Percentiles rank a stretch among this genome's conserved stretches.
Evolutionary conservation across 306 rosid species (phyloP).

Genomic region (Acacia melanoxylon): DNA sequence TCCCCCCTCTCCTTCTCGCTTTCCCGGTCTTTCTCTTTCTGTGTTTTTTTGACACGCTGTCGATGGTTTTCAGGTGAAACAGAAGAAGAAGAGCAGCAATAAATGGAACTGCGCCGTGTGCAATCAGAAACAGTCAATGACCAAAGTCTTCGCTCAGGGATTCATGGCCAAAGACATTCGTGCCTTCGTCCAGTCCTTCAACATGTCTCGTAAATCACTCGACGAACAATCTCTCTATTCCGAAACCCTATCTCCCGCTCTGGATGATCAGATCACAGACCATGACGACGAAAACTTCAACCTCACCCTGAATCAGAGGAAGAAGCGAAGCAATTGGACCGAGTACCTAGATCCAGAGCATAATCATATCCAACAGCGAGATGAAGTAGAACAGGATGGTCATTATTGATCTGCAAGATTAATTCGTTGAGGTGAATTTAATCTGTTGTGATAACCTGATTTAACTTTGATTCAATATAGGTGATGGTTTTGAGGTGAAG

Average conservation of each 20-base stretch:
- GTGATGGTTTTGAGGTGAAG: constrained; percentile 45
- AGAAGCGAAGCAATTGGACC: constrained; percentile 60
- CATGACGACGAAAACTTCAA: neutral
- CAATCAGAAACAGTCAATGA: constrained; percentile 75
- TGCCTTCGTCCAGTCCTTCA: constrained; percentile 76
- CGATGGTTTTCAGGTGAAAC: constrained; percentile 64
- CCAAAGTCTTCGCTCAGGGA: constrained; percentile 75
- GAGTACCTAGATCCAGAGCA: constrained; percentile 57
- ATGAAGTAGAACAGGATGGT: constrained; percentile 31
- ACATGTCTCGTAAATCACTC: constrained; percentile 57
- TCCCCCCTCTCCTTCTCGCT: neutral
- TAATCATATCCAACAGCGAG: neutral
- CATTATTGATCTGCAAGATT: neutral
- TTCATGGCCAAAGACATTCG: constrained; percentile 73
- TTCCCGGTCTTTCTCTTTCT: neutral
- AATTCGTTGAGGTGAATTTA: neutral
- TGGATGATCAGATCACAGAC: neutral
- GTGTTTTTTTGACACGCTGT: neutral
- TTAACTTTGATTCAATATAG: constrained; percentile 27
- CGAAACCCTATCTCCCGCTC: constrained; percentile 30
- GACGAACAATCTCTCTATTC: constrained; percentile 34
- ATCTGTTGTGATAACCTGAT: neutral
- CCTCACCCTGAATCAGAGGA: neutral
- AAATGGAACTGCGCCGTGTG: constrained; percentile 84
- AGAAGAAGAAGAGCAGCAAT: constrained; percentile 64